Percentiles rank a stretch among this genome's conserved stretches.
phyloP scores from a whole-genome alignment of 495 filamentous ascomycete species.

The Aspergillus carlsbadensis region DNA sequence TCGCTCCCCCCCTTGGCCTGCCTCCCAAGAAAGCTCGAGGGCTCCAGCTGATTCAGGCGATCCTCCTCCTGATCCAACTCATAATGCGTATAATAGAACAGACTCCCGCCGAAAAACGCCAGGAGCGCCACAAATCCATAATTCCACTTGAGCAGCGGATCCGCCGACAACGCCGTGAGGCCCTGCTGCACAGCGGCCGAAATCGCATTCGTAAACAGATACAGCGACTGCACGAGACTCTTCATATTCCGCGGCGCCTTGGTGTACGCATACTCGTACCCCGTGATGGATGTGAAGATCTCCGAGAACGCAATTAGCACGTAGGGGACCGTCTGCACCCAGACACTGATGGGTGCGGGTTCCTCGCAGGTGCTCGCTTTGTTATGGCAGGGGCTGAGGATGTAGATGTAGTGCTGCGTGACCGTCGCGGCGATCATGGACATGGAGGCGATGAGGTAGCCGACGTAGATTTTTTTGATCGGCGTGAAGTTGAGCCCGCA shows the following conservation, averaged over 20 bases:
- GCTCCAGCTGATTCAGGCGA: constrained; percentile 52
- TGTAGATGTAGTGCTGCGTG: constrained; percentile 68
- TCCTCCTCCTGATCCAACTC: constrained; percentile 63
- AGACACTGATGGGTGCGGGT: constrained; percentile 49
- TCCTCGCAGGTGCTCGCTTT: constrained; percentile 44
- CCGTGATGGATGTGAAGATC: constrained; percentile 63
- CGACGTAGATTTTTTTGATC: constrained; percentile 65
- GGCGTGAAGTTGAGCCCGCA: constrained; percentile 60
- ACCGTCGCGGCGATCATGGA: constrained; percentile 61
- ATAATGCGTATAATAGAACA: constrained; percentile 59
- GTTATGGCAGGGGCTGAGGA: constrained; percentile 50
- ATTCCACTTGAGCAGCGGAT: constrained; percentile 65
- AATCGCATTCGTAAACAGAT: constrained; percentile 64
- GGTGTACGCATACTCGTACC: constrained; percentile 48
- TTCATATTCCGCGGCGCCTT: constrained; percentile 41
- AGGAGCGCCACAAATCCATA: constrained; percentile 65
- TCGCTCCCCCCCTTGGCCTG: constrained; percentile 5
- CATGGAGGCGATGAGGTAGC: constrained; percentile 59
- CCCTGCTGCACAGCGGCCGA: constrained; percentile 62
- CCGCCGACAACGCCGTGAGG: constrained; percentile 57
- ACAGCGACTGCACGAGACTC: constrained; percentile 54
- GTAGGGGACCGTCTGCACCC: constrained; percentile 59
- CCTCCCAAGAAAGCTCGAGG: constrained; percentile 21
- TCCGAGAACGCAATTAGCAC: constrained; percentile 64
- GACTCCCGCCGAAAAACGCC: constrained; percentile 52